Evolutionary conservation across 139 green algal genomes (phyloP), one percentile per base, ranked within the genome.

Genomic region (Tetradesmus lagerheimii): DNA sequence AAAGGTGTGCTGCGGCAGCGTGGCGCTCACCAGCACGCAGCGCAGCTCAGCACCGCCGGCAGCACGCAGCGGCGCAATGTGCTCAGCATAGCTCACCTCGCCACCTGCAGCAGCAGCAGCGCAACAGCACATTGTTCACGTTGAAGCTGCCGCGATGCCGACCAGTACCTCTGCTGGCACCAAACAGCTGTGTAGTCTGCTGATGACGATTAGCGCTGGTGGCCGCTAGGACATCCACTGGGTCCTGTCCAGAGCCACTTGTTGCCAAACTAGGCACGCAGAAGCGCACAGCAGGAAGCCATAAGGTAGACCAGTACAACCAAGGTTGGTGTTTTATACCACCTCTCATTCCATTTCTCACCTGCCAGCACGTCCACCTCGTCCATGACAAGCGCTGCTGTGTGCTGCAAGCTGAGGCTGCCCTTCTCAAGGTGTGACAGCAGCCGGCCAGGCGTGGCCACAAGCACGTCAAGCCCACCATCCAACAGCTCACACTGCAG

Each of bases 361-460:
- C 96, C 96, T 90, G 98, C 92, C 89, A 99, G 94, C 76, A 99
- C 94, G 85, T 99, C 97, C 84, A 95, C 95, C 92, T 99, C 97
- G 90, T 99, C 97, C 91, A 97, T 89, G 38, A 99, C 96, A 15
- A 98, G 57, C 9, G 89, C 89, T 12, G 50, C 43, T 85, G 92
- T 94, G 35, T 67, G 39, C 11, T 86, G 74, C 16, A 98, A 85
- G 39, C 79, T 34, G 89, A 99, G 92, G 31, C 45, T 90, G 25
- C 94, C 94, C 2, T 83, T 50, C 34, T 94, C 34, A 41, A 97
- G 64, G 71, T 96, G 94, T 80, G 95, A 86, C 27, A 82, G 16
- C 71, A 98, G 89, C 25, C 97, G 92, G 4, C 95, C 96, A 0
- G 97, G 97, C 0, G 97, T 98, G 71, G 92, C 93, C 29, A 99